Percentiles rank a stretch among this genome's conserved stretches.
Evolutionary conservation across 2,329 filamentous ascomycete species (phyloP).

Genomic region (Monosporascus ibericus): DNA sequence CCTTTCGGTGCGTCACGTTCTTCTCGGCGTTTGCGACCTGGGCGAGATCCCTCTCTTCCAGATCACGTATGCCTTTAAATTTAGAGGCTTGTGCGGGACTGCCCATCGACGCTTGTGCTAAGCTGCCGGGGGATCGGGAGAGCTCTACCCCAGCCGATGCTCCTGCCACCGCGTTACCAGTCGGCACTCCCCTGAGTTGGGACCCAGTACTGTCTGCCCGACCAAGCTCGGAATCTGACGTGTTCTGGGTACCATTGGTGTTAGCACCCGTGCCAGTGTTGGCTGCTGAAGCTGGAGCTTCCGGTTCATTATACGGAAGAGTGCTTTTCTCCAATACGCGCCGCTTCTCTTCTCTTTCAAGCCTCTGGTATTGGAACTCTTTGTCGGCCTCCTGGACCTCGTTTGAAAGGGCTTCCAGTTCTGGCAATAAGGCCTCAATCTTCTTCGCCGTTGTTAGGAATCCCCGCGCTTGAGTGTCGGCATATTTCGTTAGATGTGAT

Average conservation of each 20-base stretch:
- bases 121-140: slow-evolving; percentile 52
- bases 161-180: slow-evolving; percentile 34
- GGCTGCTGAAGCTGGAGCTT: slow-evolving; percentile 42
- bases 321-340: slow-evolving; percentile 84
- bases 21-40: slow-evolving; percentile 48
- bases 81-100: slow-evolving; percentile 51
- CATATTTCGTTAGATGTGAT: slow-evolving; percentile 89
- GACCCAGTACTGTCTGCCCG: slow-evolving; percentile 70
- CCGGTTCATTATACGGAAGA: slow-evolving; percentile 64
- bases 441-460: slow-evolving; percentile 81
- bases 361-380: slow-evolving; percentile 89
- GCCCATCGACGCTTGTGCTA: slow-evolving; percentile 37
- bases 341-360: slow-evolving; percentile 93
- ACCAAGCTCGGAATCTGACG: slow-evolving; percentile 63
- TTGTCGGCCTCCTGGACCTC: slow-evolving; percentile 95
- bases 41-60: slow-evolving; percentile 74
- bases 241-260: slow-evolving; percentile 42
- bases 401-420: slow-evolving; percentile 78
- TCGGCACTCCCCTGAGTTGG: slow-evolving; percentile 50
- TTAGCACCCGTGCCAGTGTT: slow-evolving; percentile 27
- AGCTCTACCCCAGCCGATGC: slow-evolving; percentile 34
- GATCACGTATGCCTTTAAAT: slow-evolving; percentile 88
- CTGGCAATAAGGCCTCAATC: slow-evolving; percentile 79
- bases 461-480: slow-evolving; percentile 78
- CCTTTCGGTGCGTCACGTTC: slow-evolving; percentile 70